A percentile compares a stretch with the other conserved stretches of the same genome.
These are phyloP conservation scores for Hymenotorrendiella dingleyae DNA, from an alignment of 2,329 filamentous ascomycete species.

Conservation along the genomic window DNA sequence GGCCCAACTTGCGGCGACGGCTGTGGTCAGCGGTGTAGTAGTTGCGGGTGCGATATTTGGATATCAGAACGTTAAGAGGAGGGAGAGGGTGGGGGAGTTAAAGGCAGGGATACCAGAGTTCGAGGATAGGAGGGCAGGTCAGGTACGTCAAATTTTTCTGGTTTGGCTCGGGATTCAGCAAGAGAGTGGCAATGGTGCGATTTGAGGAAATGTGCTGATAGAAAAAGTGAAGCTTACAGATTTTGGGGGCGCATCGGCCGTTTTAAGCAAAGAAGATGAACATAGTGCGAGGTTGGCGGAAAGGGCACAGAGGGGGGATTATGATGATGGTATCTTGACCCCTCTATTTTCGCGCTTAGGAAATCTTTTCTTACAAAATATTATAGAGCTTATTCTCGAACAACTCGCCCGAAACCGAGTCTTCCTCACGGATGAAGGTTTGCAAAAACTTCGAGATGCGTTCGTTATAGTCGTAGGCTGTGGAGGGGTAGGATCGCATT, in stretches of 20 bases:
- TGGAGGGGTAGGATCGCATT: conserved; percentile 92
- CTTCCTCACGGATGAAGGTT: conserved; percentile 78
- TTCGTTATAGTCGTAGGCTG: conserved; percentile 90
- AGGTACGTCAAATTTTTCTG: too few species aligned
- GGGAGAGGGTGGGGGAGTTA: conserved; percentile 48
- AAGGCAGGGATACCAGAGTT: conserved; percentile 53
- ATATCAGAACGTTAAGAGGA: conserved; percentile 53
- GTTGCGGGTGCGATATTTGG: conserved; percentile 56
- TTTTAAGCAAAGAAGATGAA: conserved; percentile 53
- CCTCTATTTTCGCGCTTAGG: neutral
- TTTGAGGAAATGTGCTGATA: conserved; percentile 30
- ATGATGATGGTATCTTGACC: conserved; percentile 44
- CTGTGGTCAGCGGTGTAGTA: conserved; percentile 56
- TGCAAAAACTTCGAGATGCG: conserved; percentile 70
- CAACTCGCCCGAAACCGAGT: conserved; percentile 90
- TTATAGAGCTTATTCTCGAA: conserved; percentile 82
- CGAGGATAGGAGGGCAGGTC: conserved; percentile 20
- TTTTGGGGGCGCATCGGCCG: conserved; percentile 36
- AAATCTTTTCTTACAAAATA: conserved; percentile 2
- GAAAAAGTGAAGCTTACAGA: conserved; percentile 41
- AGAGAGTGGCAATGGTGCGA: neutral
- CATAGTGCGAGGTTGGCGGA: conserved; percentile 53
- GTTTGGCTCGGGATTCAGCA: conserved; percentile 33
- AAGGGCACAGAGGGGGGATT: conserved; percentile 57
- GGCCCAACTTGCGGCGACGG: conserved; percentile 63